Conservation (phyloP, 306 rosid species). For the Medicago arabica region DNA sequence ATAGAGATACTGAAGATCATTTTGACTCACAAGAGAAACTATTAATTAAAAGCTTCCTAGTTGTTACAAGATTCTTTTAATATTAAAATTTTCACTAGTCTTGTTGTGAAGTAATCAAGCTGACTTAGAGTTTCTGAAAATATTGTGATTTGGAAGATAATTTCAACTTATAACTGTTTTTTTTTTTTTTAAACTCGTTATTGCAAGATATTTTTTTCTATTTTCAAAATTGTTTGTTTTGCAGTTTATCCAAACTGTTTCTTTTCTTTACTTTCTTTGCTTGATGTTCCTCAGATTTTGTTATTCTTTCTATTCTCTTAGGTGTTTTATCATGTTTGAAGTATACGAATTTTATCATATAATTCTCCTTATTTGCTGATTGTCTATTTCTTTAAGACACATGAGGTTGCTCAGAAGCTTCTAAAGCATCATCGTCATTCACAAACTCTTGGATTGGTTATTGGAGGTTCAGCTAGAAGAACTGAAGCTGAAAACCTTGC, state of each 20-base stretch:
- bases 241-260: neutral
- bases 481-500: slow-evolving; percentile 83
- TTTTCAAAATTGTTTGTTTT: neutral
- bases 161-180: neutral
- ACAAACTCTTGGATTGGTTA: slow-evolving; percentile 82
- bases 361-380: slow-evolving; percentile 22
- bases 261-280: neutral
- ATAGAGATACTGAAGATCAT: neutral
- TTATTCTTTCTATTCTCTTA: neutral
- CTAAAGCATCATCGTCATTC: slow-evolving; percentile 90
- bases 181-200: neutral
- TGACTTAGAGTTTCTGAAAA: neutral
- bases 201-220: neutral
- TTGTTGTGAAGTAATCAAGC: neutral
- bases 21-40: neutral
- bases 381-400: slow-evolving; percentile 57
- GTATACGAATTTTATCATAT: neutral
- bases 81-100: neutral
- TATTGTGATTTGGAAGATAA: neutral
- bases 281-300: neutral
- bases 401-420: slow-evolving; percentile 88
- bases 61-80: neutral
- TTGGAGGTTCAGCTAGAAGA: slow-evolving; percentile 86
- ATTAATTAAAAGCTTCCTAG: neutral
- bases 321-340: slow-evolving; percentile 2